Conservation (phyloP, 202 grass and related monocot species). For the Eragrostis tef region DNA sequence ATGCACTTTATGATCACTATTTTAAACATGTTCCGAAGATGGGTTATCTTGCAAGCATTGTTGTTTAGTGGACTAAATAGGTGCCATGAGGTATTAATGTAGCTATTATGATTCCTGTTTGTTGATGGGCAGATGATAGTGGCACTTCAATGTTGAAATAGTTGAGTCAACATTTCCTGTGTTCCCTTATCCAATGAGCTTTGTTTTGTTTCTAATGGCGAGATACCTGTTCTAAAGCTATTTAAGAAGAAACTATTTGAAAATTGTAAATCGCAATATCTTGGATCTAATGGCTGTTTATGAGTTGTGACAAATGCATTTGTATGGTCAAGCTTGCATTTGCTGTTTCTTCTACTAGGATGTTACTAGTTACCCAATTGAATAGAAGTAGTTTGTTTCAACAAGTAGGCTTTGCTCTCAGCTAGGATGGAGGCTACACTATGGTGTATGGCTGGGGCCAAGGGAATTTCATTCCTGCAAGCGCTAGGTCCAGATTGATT, state of each 20-base stretch:
- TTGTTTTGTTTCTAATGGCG: not conserved
- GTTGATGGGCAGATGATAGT: not conserved
- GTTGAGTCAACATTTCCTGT: not conserved
- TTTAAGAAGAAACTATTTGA: not conserved
- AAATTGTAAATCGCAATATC: not conserved
- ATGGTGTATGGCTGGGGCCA: too few relatives aligned
- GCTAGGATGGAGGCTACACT: too few relatives aligned
- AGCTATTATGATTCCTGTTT: slow-evolving; percentile 8
- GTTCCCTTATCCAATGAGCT: not conserved
- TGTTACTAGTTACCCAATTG: slow-evolving; percentile 17
- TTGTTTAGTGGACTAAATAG: slow-evolving; percentile 25
- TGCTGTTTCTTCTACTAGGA: not conserved
- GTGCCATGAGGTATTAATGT: not conserved
- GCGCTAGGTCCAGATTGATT: too few relatives aligned
- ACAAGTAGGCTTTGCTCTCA: too few relatives aligned
- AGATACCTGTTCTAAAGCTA: not conserved
- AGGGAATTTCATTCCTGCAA: too few relatives aligned
- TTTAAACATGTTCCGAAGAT: slow-evolving; percentile 14
- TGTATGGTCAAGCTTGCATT: not conserved
- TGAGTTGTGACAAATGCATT: slow-evolving; percentile 1
- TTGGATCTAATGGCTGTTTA: not conserved
- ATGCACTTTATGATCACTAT: too few relatives aligned
- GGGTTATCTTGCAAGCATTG: not conserved
- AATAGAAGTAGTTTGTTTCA: slow-evolving; percentile 12
- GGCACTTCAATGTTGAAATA: not conserved